phyloP scores from a whole-genome alignment of 495 filamentous ascomycete genomes.

The Penicillium fimorum region DNA sequence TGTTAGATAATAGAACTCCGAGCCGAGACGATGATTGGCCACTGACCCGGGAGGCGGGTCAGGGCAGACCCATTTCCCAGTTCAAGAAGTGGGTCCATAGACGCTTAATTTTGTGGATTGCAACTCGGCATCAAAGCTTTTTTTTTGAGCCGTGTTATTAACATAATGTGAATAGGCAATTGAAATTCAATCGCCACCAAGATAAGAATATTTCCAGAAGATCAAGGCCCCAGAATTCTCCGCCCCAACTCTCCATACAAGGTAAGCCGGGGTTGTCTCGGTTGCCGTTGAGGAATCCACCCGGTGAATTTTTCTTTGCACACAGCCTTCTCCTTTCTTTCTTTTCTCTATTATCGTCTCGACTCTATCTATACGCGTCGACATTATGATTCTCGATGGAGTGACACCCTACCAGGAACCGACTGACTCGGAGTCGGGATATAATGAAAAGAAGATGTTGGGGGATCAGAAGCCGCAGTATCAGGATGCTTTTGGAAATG shows the following conservation, averaged over 20 bases:
- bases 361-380: background rate
- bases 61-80: background rate
- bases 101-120: constrained; percentile 24
- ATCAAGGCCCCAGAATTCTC: constrained; percentile 23
- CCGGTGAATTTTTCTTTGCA: constrained; percentile 15
- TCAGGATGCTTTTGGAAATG: constrained; percentile 40
- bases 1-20: constrained; percentile 24
- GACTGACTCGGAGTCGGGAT: constrained; percentile 24
- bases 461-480: constrained; percentile 17
- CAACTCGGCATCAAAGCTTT: constrained; percentile 8
- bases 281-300: constrained; percentile 26
- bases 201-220: constrained; percentile 20
- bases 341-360: background rate
- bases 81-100: constrained; percentile 14
- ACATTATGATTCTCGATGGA: constrained; percentile 23
- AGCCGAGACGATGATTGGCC: constrained; percentile 17
- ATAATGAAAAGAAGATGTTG: constrained; percentile 20
- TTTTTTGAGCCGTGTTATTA: background rate
- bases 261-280: constrained; percentile 18
- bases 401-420: constrained; percentile 17
- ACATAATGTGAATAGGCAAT: constrained; percentile 17
- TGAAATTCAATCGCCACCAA: constrained; percentile 7
- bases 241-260: constrained; percentile 15
- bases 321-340: constrained; percentile 14
- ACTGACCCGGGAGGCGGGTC: background rate